Conservation (phyloP, 1,284 basidiomycete genomes). For the Dichomitus squalens region DNA sequence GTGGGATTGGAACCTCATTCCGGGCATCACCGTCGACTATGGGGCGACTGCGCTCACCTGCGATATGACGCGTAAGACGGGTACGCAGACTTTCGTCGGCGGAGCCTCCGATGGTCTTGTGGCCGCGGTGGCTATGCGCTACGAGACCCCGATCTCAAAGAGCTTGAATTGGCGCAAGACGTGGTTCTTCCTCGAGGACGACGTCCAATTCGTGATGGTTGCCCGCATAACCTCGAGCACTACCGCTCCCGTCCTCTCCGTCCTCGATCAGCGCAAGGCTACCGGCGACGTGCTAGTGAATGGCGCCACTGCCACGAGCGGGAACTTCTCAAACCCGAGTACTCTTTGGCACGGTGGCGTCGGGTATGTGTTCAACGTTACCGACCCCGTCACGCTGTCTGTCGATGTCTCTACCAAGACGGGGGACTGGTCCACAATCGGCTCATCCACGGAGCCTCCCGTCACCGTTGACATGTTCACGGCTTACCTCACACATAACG, state of each 20-base stretch:
- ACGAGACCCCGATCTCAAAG: constrained; percentile 59
- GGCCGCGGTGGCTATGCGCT: constrained; percentile 62
- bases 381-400: constrained; percentile 38
- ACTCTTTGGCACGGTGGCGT: constrained; percentile 61
- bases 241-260: constrained; percentile 54
- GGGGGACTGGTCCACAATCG: constrained; percentile 64
- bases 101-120: constrained; percentile 58
- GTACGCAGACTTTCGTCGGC: constrained; percentile 61
- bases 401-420: constrained; percentile 49
- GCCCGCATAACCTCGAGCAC: constrained; percentile 50
- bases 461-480: constrained; percentile 60
- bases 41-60: constrained; percentile 53
- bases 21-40: constrained; percentile 68
- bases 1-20: constrained; percentile 75
- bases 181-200: constrained; percentile 71
- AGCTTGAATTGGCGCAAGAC: constrained; percentile 65
- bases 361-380: constrained; percentile 49
- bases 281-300: constrained; percentile 48
- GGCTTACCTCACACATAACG: constrained; percentile 56
- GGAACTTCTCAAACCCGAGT: constrained; percentile 38
- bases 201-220: constrained; percentile 64
- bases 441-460: constrained; percentile 55
- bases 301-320: constrained; percentile 33
- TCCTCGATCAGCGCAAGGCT: constrained; percentile 63
- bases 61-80: constrained; percentile 41